A percentile compares a stretch with the other conserved stretches of the same genome.
These are phyloP conservation scores for Sporothrix phasma DNA, from an alignment of 2,329 filamentous ascomycete genomes.

Conservation along the genomic window DNA sequence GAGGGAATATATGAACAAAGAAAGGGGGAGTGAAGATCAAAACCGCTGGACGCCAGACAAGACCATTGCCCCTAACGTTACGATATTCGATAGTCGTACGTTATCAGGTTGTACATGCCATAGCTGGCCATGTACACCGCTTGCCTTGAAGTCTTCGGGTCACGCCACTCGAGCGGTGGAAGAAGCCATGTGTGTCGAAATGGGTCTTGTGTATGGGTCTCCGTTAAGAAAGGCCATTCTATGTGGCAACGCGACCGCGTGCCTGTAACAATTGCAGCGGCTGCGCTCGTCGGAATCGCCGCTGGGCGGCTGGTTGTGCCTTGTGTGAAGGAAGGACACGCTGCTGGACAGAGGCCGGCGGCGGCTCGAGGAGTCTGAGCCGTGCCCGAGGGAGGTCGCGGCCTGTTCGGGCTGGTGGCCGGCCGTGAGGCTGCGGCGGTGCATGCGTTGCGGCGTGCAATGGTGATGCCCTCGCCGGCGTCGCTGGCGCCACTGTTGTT, in stretches of 20 bases:
- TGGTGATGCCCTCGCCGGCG: not conserved
- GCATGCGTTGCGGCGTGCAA: constrained; percentile 4
- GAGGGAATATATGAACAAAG: not conserved
- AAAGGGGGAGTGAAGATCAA: not conserved
- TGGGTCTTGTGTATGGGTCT: not conserved
- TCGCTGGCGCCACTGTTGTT: not conserved
- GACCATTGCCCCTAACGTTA: not conserved
- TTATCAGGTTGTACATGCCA: not conserved
- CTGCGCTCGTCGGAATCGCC: constrained; percentile 26
- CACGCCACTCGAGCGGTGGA: not conserved
- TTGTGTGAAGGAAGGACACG: constrained; percentile 19
- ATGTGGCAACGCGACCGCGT: constrained; percentile 26
- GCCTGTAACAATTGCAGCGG: constrained; percentile 29
- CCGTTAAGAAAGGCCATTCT: not conserved
- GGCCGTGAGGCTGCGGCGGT: not conserved
- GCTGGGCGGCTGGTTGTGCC: constrained; percentile 19
- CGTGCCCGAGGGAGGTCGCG: not conserved
- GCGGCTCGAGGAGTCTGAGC: not conserved
- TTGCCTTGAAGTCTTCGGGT: not conserved
- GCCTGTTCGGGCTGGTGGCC: not conserved
- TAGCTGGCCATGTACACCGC: not conserved
- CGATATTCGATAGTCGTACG: not conserved
- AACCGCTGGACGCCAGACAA: not conserved
- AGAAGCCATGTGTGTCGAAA: not conserved
- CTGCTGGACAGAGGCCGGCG: constrained; percentile 22